Evolutionary conservation across 169 alveolate species (phyloP), one percentile per base, ranked within the genome.

Genomic region (Theileria annulata): DNA sequence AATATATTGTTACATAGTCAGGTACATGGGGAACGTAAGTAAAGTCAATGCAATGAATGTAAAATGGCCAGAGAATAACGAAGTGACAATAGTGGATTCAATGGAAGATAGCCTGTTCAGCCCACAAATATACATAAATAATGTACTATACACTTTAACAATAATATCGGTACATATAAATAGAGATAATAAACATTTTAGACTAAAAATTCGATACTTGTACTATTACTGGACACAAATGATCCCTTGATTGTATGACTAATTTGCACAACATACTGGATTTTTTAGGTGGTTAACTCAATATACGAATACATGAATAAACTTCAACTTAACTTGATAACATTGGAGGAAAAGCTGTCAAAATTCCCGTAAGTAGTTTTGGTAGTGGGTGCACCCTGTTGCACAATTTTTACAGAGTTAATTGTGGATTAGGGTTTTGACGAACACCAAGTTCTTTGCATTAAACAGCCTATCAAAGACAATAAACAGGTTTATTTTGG

Each of bases 111-210:
- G 33, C 10, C 63, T 79, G 42, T 82, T 75, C 64, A 72, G 85
- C n/a, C 89, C 89, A 15, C 59, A 51, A 30, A 49, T 82, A 21
- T 71, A 68, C 69, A 19, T 82, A 10, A 72, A 82, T 19, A 79
- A 79, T 28, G 56, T 25, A 0, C 47, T 35, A 31, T 82, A 82
- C 77, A 42, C 69, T 12, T 30, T 82, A 51, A 31, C 75, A 33
- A 79, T 54, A 10, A 19, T 72, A 2, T 13, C 62, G 10, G 71
- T 72, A 28, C 3, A 66, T 28, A 58, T 58, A 12, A 58, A 58
- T 58, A 58, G 35, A 12, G 6, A 10, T 58, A 58, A 58, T 58
- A 58, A 10, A 0, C 27, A 5, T 15, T 68, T 3, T 68, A 68
- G 76, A 49, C 63, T 15, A 23, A 21, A 33, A 23, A 13, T 12